Conservation (phyloP, 148 eudicot genomes). For the Rhododendron ovatum region DNA sequence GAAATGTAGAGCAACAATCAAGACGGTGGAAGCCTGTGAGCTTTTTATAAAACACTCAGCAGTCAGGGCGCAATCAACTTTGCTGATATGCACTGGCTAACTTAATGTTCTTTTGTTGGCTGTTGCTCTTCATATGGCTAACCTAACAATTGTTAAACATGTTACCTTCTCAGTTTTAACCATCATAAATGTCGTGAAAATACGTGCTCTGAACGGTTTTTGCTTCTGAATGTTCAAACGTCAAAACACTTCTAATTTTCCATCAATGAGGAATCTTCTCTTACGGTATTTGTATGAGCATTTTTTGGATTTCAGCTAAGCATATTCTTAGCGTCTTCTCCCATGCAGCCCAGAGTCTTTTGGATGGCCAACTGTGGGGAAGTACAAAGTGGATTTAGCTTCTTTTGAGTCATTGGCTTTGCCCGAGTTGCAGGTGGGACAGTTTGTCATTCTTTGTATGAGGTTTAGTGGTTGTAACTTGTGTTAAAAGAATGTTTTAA, state of each 20-base stretch:
- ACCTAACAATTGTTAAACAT: neutral
- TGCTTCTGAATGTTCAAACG: neutral
- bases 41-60: neutral
- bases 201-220: neutral
- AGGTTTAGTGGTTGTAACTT: neutral
- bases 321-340: neutral
- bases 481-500: neutral
- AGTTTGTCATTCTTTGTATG: neutral
- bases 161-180: neutral
- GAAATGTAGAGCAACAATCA: neutral
- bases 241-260: neutral
- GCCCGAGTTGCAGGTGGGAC: slow-evolving; percentile 81
- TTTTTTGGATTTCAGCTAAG: neutral
- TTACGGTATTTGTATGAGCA: neutral
- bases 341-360: slow-evolving; percentile 61
- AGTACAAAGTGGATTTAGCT: slow-evolving; percentile 73
- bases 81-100: neutral
- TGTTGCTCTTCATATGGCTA: neutral
- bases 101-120: neutral
- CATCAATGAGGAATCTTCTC: neutral
- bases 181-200: neutral
- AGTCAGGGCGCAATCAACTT: neutral
- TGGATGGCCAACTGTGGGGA: slow-evolving; percentile 85
- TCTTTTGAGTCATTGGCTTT: slow-evolving; percentile 80
- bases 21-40: neutral